phyloP scores from a whole-genome alignment of 805 yeast species.

The Komagataella phaffii region DNA sequence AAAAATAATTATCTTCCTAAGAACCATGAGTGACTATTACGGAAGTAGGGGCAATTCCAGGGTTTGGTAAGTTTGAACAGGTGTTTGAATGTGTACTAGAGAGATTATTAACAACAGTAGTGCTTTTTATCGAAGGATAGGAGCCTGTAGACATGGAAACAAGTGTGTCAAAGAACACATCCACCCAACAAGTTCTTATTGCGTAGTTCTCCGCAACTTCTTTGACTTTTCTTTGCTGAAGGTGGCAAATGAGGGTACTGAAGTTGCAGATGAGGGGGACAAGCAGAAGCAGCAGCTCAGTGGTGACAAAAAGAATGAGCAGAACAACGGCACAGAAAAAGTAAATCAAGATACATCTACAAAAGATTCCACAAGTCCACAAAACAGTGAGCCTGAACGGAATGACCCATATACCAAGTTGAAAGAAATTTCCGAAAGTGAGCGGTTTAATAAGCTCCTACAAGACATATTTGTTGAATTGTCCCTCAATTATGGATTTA shows the following conservation, averaged over 20 bases:
- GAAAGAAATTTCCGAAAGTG: slow-evolving; percentile 19
- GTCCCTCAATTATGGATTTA: slow-evolving; percentile 28
- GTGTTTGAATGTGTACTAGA: background rate
- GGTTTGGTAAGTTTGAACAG: background rate
- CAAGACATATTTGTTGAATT: slow-evolving; percentile 62
- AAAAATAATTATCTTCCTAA: background rate
- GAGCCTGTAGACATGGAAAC: slow-evolving; percentile 90
- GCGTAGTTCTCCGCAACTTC: slow-evolving; percentile 51
- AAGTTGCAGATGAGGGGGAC: slow-evolving; percentile 1
- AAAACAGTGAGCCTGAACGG: background rate
- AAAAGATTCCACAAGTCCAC: background rate
- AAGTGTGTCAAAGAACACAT: slow-evolving; percentile 68
- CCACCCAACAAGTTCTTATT: slow-evolving; percentile 50
- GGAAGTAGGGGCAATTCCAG: background rate
- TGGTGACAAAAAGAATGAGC: background rate
- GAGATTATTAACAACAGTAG: slow-evolving; percentile 5
- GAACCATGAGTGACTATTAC: background rate
- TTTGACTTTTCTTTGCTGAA: slow-evolving; percentile 38
- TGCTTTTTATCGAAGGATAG: slow-evolving; percentile 62
- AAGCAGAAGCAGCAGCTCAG: background rate
- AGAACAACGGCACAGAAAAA: background rate
- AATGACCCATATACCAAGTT: slow-evolving; percentile 6
- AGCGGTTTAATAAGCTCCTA: slow-evolving; percentile 45
- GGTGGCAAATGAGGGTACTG: slow-evolving; percentile 5
- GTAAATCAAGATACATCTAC: background rate